Evolutionary conservation across 345 rosid genomes (phyloP).

Genomic region (Murraya paniculata): DNA sequence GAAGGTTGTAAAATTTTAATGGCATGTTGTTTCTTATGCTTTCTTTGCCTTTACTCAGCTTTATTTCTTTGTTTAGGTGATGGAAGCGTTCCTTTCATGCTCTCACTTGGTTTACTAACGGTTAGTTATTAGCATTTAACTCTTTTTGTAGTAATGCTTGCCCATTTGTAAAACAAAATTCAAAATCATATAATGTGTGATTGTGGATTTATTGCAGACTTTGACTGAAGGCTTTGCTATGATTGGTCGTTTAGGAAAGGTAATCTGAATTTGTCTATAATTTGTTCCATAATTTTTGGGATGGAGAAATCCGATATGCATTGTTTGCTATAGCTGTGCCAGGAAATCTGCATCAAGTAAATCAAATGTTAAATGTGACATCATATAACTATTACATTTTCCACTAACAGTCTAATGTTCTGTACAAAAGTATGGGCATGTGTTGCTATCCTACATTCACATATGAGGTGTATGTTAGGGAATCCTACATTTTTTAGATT

Average conservation of each 20-base stretch:
- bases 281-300: background rate
- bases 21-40: background rate
- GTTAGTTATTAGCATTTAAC: constrained; percentile 38
- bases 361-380: background rate
- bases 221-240: constrained; percentile 82
- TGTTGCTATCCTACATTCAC: background rate
- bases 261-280: constrained; percentile 19
- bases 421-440: background rate
- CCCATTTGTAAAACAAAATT: background rate
- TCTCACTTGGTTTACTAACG: constrained; percentile 80
- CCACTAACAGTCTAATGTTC: background rate
- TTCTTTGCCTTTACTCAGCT: background rate
- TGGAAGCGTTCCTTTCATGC: constrained; percentile 74
- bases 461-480: background rate
- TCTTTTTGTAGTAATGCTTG: constrained; percentile 5
- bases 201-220: constrained; percentile 47
- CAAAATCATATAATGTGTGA: background rate
- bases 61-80: constrained; percentile 58
- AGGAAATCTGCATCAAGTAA: background rate
- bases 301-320: too few relatives aligned
- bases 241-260: constrained; percentile 91
- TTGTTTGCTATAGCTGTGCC: too few relatives aligned
- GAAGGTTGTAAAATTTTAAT: background rate
- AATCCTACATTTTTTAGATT: background rate
- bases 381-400: background rate